These are phyloP conservation scores for Wolfiporia cocos DNA, from an alignment of 1,284 basidiomycete genomes.

Conservation along the genomic window DNA sequence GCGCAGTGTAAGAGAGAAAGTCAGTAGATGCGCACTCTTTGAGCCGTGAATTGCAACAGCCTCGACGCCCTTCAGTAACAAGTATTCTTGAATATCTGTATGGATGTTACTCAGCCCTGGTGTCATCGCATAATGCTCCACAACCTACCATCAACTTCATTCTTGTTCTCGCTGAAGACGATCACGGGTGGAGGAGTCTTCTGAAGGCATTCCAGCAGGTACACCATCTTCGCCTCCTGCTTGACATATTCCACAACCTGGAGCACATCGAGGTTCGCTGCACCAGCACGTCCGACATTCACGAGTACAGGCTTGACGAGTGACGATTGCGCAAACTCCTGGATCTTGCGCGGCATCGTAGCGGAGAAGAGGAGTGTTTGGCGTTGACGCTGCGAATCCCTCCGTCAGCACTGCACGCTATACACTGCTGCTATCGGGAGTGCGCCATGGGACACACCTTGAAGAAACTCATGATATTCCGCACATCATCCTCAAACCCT, in stretches of 20 bases:
- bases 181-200: conserved; percentile 99
- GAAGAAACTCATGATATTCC: conserved; percentile 98
- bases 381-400: conserved; percentile 71
- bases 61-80: conserved; percentile 94
- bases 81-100: conserved; percentile 95
- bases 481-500: conserved; percentile 97
- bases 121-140: too few relatives aligned
- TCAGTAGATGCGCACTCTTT: conserved; percentile 59
- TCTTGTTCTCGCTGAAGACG: conserved; percentile 98
- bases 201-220: conserved; percentile 94
- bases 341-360: conserved; percentile 98
- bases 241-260: conserved; percentile 99
- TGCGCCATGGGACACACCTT: conserved; percentile 46
- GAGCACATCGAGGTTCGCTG: conserved; percentile 94
- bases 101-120: conserved; percentile 2
- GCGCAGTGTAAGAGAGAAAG: conserved; percentile 2
- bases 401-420: conserved; percentile 10
- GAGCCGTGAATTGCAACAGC: conserved; percentile 98
- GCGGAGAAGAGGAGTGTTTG: conserved; percentile 98
- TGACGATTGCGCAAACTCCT: conserved; percentile 96
- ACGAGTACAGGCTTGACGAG: conserved; percentile 91
- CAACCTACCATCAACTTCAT: conserved; percentile 88
- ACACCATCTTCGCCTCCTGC: conserved; percentile 99
- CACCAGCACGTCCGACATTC: conserved; percentile 97
- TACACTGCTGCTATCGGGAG: not conserved